Percentiles rank a stretch among this genome's conserved stretches.
phyloP scores from a whole-genome alignment of 2,329 filamentous ascomycete genomes.

The Aspergillus aculeatus region DNA sequence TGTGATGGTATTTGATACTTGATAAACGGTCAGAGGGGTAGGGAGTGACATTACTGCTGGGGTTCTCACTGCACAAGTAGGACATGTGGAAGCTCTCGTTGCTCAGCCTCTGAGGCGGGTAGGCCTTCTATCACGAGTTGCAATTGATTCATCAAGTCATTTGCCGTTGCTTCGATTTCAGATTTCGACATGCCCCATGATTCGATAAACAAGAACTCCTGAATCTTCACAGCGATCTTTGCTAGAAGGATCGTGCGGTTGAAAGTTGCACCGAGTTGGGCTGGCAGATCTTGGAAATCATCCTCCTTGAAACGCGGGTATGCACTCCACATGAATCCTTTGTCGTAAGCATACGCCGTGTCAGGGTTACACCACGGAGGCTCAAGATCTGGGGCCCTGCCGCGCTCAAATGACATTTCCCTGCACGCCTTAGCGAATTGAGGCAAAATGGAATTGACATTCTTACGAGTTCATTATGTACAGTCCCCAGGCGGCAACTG shows the following conservation, averaged over 20 bases:
- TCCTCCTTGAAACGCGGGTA: conserved; percentile 34
- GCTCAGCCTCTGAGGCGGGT: conserved; percentile 19
- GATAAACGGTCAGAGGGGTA: conserved; percentile 11
- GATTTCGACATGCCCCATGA: conserved; percentile 12
- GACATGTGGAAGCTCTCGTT: conserved; percentile 26
- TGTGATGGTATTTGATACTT: conserved; percentile 32
- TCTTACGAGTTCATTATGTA: conserved; percentile 32
- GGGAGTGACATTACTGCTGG: not conserved
- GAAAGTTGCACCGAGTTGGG: conserved; percentile 28
- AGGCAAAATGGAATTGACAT: not conserved
- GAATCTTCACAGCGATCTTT: conserved; percentile 23
- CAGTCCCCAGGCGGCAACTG: conserved; percentile 32
- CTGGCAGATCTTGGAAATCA: conserved; percentile 26
- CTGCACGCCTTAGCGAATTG: conserved; percentile 19
- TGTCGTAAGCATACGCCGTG: conserved; percentile 10
- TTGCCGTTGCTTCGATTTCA: conserved; percentile 20
- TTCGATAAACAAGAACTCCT: conserved; percentile 27
- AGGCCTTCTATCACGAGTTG: conserved; percentile 23
- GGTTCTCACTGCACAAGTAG: conserved; percentile 30
- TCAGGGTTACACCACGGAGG: conserved; percentile 20
- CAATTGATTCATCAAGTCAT: conserved; percentile 22
- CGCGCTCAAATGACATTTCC: conserved; percentile 29
- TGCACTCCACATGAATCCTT: conserved; percentile 30
- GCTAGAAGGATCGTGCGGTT: conserved; percentile 22
- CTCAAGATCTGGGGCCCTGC: conserved; percentile 20